Conservation (phyloP, 73 alveolate genomes). For the Diophrys sp. region DNA sequence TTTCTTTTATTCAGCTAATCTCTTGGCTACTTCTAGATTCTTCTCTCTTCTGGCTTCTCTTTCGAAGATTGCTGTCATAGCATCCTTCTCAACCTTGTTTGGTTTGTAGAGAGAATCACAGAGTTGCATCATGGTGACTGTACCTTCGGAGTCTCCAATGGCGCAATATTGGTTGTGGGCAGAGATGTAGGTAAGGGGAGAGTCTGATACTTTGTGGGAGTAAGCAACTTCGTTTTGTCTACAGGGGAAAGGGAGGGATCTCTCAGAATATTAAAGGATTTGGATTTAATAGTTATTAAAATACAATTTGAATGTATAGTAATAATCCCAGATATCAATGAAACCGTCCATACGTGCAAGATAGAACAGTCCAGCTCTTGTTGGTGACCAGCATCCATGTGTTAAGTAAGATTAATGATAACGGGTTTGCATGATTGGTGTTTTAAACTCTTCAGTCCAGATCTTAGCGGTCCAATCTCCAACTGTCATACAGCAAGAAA, state of each 20-base stretch:
- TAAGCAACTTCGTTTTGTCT: conserved; percentile 90
- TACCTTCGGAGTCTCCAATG: conserved; percentile 93
- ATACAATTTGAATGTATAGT: too few species aligned
- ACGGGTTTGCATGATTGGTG: conserved; percentile 96
- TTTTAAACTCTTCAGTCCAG: conserved; percentile 96
- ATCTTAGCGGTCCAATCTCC: conserved; percentile 99
- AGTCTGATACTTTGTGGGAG: conserved; percentile 72
- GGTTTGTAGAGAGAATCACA: conserved; percentile 78
- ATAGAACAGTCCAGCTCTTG: conserved; percentile 95
- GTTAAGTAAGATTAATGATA: conserved; percentile 95
- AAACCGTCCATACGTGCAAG: conserved; percentile 92
- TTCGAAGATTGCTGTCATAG: conserved; percentile 77
- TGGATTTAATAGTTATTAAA: too few species aligned
- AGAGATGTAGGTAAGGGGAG: conserved; percentile 56
- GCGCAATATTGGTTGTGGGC: conserved; percentile 74
- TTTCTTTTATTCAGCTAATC: conserved; percentile 58
- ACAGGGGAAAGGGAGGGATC: too few species aligned
- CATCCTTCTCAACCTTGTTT: conserved; percentile 75
- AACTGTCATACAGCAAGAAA: conserved; percentile 93
- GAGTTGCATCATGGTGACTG: conserved; percentile 83
- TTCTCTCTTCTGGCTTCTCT: conserved; percentile 90
- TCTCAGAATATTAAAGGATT: too few species aligned
- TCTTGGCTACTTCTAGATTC: conserved; percentile 80
- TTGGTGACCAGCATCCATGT: conserved; percentile 98
- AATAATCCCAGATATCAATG: conserved; percentile 91